Percentiles rank a stretch among this genome's conserved stretches.
These are phyloP conservation scores for Malbranchea cinnamomea DNA, from an alignment of 2,329 filamentous ascomycete species.

Conservation along the genomic window DNA sequence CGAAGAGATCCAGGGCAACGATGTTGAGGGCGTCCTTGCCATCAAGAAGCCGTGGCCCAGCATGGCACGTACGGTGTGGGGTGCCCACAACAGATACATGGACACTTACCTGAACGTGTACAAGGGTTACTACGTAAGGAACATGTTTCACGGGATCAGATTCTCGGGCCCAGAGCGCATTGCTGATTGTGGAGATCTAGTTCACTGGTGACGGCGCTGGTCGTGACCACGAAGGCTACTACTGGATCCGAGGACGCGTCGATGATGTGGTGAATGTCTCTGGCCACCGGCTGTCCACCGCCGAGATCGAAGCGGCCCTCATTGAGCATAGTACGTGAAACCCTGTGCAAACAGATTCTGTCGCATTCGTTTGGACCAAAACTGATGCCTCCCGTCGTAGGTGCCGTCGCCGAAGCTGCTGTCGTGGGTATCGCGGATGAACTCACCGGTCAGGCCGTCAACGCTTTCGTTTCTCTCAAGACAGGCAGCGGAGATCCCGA, in stretches of 20 bases:
- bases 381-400: slow-evolving; percentile 14
- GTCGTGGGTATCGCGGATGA: slow-evolving; percentile 90
- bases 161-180: not conserved
- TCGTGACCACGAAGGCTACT: slow-evolving; percentile 94
- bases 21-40: slow-evolving; percentile 89
- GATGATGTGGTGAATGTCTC: slow-evolving; percentile 98
- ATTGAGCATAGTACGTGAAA: slow-evolving; percentile 61
- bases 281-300: slow-evolving; percentile 88
- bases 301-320: slow-evolving; percentile 93
- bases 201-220: slow-evolving; percentile 66
- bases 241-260: slow-evolving; percentile 98
- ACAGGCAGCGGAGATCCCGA: slow-evolving; percentile 50
- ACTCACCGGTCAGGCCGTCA: slow-evolving; percentile 91
- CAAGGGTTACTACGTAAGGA: slow-evolving; percentile 86
- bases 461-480: slow-evolving; percentile 90
- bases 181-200: slow-evolving; percentile 16
- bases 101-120: slow-evolving; percentile 97
- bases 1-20: slow-evolving; percentile 83
- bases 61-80: slow-evolving; percentile 96
- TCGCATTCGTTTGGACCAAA: not conserved
- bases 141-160: not conserved
- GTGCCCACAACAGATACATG: slow-evolving; percentile 96
- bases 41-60: slow-evolving; percentile 98
- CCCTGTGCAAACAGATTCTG: no score
- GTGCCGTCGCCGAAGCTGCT: slow-evolving; percentile 78